phyloP scores from a whole-genome alignment of 805 yeast genomes.

The Myxozyma vanderwaltii region DNA sequence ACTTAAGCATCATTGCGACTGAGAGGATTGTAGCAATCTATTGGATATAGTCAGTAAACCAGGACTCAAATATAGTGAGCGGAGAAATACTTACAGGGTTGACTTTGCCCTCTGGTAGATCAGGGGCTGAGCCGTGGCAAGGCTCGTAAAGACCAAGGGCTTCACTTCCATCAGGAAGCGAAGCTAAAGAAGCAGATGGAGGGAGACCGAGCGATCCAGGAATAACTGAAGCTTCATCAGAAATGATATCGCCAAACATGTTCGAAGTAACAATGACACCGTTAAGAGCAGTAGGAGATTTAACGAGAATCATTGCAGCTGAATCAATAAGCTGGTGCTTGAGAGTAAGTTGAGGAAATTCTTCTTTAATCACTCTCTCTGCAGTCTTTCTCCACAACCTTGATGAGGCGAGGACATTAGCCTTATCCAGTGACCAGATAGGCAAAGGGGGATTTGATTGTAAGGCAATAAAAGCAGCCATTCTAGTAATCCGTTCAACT shows the following conservation, averaged over 20 bases:
- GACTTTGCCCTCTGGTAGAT: slow-evolving; percentile 80
- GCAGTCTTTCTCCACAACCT: slow-evolving; percentile 96
- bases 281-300: slow-evolving; percentile 85
- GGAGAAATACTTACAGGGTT: slow-evolving; percentile 61
- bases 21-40: slow-evolving; percentile 85
- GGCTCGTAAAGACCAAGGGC: slow-evolving; percentile 98
- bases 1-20: slow-evolving; percentile 95
- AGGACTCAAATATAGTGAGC: background rate
- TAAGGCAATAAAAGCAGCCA: slow-evolving; percentile 96
- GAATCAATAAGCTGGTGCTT: slow-evolving; percentile 97
- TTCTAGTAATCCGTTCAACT: slow-evolving; percentile 92
- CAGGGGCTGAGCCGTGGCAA: slow-evolving; percentile 98
- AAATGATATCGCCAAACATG: slow-evolving; percentile 98
- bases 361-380: slow-evolving; percentile 76
- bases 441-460: slow-evolving; percentile 94
- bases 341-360: slow-evolving; percentile 83
- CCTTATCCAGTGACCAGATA: slow-evolving; percentile 95
- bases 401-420: slow-evolving; percentile 94
- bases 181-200: slow-evolving; percentile 94
- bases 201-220: slow-evolving; percentile 96
- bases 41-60: background rate
- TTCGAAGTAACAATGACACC: slow-evolving; percentile 92
- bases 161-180: slow-evolving; percentile 90
- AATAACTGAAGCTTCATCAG: slow-evolving; percentile 96
- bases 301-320: slow-evolving; percentile 96